Evolutionary conservation across 2,329 filamentous ascomycete species (phyloP), one percentile per base, ranked within the genome.

Genomic region (Davidsoniella australis): DNA sequence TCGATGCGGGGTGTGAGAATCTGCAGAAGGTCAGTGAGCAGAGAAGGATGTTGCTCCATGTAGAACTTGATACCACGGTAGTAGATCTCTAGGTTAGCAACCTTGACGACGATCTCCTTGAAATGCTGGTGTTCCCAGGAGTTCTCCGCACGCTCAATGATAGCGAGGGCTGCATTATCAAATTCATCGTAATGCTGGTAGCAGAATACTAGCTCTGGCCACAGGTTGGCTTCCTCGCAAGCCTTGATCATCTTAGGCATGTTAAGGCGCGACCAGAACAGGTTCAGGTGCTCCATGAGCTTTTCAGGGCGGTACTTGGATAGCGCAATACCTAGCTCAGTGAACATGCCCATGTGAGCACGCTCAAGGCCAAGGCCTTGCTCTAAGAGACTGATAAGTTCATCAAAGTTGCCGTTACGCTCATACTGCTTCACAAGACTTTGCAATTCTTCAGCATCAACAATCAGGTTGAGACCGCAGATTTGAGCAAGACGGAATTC

Each of bases 61-160:
- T 96, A 96, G 68, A 95, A 95, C 70, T 89, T 94, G 61, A 96
- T 75, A 24, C 85, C 86, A 48, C 89, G 85, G 73, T 98, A 98
- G 72, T 96, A 98, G 59, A 98, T 98, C 67, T 98, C 93, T 60
- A 98, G 69, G 68, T 98, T 98, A 60, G 88, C 85, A 56, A 95
- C 89, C 76, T 98, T 98, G 68, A 94, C 80, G 51, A 94, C 75
- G 47, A 94, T 96, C 62, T 98, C 93, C 74, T 98, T 98, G 80
- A 98, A 98, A 45, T 93, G 91, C 64, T 95, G 87, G 68, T 98
- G 91, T 65, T 98, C 93, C 91, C 91, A 98, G 1, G 91, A 88
- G 70, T 96, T 93, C 56, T 93, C 82, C 10, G 91, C 85, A 57
- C 87, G 85, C 71, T 98, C 91, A 77, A 98, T 98, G 70, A 98